Evolutionary conservation across 768 basidiomycete genomes (phyloP).

Genomic region (Gelatoporia subvermispora): DNA sequence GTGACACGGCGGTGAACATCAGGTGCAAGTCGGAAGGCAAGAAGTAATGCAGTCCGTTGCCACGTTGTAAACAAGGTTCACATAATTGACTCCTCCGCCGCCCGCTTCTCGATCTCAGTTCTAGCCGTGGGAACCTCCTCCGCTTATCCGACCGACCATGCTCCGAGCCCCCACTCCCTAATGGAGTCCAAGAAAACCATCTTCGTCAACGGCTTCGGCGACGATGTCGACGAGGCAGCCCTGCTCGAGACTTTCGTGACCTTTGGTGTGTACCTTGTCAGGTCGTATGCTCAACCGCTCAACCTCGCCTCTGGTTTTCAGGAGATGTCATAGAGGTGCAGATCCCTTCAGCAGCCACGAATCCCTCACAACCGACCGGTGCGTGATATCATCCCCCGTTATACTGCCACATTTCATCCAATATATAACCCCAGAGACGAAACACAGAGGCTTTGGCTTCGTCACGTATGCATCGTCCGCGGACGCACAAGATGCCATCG

Average conservation of each 20-base stretch:
- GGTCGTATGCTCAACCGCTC: constrained; percentile 2
- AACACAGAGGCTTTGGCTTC: constrained; percentile 92
- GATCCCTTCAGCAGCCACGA: constrained; percentile 74
- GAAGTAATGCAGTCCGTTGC: no score
- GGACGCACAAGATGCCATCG: constrained; percentile 94
- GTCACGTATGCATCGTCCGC: constrained; percentile 75
- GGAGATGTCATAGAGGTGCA: constrained; percentile 93
- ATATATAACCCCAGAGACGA: constrained; percentile 43
- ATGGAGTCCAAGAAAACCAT: constrained; percentile 89
- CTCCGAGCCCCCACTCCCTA: background rate
- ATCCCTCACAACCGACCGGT: constrained; percentile 62
- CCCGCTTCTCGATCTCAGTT: no score
- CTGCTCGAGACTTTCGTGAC: constrained; percentile 80
- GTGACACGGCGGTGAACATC: no score
- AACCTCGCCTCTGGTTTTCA: constrained; percentile 27
- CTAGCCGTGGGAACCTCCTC: constrained; percentile 15
- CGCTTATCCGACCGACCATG: constrained; percentile 5
- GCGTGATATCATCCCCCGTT: constrained; percentile 13
- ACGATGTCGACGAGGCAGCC: constrained; percentile 75
- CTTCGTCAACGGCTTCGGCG: constrained; percentile 78
- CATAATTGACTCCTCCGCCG: no score
- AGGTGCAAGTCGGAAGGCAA: no score
- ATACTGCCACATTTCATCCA: constrained; percentile 6
- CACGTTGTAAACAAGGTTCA: background rate
- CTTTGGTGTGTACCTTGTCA: constrained; percentile 61